Evolutionary conservation across 495 filamentous ascomycete species (phyloP).

Genomic region (Achaetomiella virescens): DNA sequence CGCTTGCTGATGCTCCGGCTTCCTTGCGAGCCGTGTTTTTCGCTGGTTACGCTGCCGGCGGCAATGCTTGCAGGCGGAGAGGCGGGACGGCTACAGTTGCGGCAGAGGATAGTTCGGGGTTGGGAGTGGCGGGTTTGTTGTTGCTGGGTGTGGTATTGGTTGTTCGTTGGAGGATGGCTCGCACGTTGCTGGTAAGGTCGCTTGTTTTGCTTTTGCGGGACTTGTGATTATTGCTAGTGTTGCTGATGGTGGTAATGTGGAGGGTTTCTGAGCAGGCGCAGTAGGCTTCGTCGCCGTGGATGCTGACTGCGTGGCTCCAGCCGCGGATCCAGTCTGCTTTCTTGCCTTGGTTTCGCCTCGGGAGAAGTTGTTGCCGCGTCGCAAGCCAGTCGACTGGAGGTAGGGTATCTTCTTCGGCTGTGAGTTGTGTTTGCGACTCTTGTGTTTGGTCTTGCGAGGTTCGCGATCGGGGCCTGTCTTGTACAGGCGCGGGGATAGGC

Average conservation of each 20-base stretch:
- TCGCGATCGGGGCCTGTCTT: background rate
- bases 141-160: background rate
- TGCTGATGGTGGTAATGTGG: background rate
- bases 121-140: background rate
- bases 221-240: background rate
- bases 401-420: background rate
- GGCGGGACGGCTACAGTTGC: slow-evolving; percentile 18
- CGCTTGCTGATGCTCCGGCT: slow-evolving; percentile 6
- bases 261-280: slow-evolving; percentile 26
- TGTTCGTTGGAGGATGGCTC: slow-evolving; percentile 11
- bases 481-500: background rate
- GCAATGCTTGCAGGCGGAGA: slow-evolving; percentile 8
- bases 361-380: slow-evolving; percentile 23
- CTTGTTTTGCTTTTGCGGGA: slow-evolving; percentile 14
- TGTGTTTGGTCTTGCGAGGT: background rate
- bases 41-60: background rate
- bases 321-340: slow-evolving; percentile 33
- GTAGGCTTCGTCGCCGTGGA: slow-evolving; percentile 22
- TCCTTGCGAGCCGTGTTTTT: background rate
- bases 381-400: slow-evolving; percentile 21
- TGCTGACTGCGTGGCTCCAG: slow-evolving; percentile 26
- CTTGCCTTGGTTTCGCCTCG: slow-evolving; percentile 23
- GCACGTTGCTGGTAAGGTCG: slow-evolving; percentile 15
- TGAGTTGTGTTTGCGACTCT: background rate
- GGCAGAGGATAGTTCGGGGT: slow-evolving; percentile 17